A percentile compares a stretch with the other conserved stretches of the same genome.
These are phyloP conservation scores for Amanita phalloides DNA, from an alignment of 768 basidiomycete genomes.

Conservation along the genomic window DNA sequence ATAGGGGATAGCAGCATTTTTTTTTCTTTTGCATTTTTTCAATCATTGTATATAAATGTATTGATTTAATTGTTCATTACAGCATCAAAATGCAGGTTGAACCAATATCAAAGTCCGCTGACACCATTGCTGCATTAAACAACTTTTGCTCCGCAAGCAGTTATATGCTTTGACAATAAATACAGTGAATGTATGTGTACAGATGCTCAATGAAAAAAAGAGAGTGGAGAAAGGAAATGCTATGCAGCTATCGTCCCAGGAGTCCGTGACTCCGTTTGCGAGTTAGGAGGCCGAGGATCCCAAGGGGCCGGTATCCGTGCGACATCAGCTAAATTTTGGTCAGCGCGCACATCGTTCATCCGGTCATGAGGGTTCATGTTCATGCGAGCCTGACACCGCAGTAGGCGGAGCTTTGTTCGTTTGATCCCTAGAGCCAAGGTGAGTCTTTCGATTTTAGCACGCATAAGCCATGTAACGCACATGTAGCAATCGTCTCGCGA, in stretches of 20 bases:
- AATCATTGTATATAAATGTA: no score
- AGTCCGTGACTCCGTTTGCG: background rate
- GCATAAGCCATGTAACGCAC: conserved; percentile 29
- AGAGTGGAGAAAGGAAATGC: background rate
- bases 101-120: no score
- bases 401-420: conserved; percentile 73
- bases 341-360: conserved; percentile 64
- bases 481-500: conserved; percentile 64
- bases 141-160: background rate
- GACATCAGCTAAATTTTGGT: conserved; percentile 71
- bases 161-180: background rate
- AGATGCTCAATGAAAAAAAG: background rate
- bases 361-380: conserved; percentile 65
- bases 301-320: conserved; percentile 63
- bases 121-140: no score
- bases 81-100: no score
- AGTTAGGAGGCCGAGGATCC: conserved; percentile 35
- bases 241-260: background rate
- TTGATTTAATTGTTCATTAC: no score
- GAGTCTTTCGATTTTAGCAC: conserved; percentile 1
- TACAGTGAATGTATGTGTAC: background rate
- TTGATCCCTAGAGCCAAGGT: conserved; percentile 57
- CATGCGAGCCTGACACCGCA: conserved; percentile 70
- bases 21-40: no score
- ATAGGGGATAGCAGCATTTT: no score